phyloP scores from a whole-genome alignment of 805 yeast species.

The Wickerhamomyces strasburgensis region DNA sequence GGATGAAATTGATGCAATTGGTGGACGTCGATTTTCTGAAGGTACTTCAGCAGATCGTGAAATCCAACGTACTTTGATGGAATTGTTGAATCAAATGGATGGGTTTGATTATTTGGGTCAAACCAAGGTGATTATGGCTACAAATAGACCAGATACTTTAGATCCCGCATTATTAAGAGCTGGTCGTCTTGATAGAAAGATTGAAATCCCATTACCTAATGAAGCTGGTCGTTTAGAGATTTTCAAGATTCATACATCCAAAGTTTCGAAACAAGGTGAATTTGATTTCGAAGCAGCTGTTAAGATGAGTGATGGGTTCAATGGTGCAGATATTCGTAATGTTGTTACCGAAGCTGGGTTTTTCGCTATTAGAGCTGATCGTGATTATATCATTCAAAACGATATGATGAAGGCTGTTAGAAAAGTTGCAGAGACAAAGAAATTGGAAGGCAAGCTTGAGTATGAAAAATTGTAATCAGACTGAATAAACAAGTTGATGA shows the following conservation, averaged over 20 bases:
- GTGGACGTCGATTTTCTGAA: slow-evolving; percentile 95
- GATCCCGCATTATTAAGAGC: slow-evolving; percentile 98
- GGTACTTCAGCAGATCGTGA: slow-evolving; percentile 99
- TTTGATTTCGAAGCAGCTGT: slow-evolving; percentile 96
- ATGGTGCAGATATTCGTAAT: slow-evolving; percentile 97
- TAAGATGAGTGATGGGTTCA: slow-evolving; percentile 98
- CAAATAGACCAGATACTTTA: slow-evolving; percentile 97
- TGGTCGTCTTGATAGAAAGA: slow-evolving; percentile 94
- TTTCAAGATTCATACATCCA: slow-evolving; percentile 85
- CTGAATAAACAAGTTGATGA: no score
- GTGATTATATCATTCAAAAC: slow-evolving; percentile 88
- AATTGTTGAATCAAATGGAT: slow-evolving; percentile 94
- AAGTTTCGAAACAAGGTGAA: slow-evolving; percentile 87
- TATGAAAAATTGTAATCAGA: slow-evolving; percentile 75
- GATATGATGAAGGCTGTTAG: slow-evolving; percentile 98
- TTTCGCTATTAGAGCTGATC: slow-evolving; percentile 95
- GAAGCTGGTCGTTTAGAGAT: slow-evolving; percentile 93
- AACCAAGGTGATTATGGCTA: slow-evolving; percentile 97
- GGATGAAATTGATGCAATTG: slow-evolving; percentile 99
- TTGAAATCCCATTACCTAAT: slow-evolving; percentile 92
- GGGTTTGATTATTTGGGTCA: slow-evolving; percentile 96
- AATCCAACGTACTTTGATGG: slow-evolving; percentile 97
- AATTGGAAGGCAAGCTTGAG: slow-evolving; percentile 92
- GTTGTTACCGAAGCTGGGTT: slow-evolving; percentile 98
- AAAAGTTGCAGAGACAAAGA: slow-evolving; percentile 94